Percentiles rank a stretch among this genome's conserved stretches.
Conservation (phyloP, 176 grass and related monocot species). For the Tuctoria greenei region DNA sequence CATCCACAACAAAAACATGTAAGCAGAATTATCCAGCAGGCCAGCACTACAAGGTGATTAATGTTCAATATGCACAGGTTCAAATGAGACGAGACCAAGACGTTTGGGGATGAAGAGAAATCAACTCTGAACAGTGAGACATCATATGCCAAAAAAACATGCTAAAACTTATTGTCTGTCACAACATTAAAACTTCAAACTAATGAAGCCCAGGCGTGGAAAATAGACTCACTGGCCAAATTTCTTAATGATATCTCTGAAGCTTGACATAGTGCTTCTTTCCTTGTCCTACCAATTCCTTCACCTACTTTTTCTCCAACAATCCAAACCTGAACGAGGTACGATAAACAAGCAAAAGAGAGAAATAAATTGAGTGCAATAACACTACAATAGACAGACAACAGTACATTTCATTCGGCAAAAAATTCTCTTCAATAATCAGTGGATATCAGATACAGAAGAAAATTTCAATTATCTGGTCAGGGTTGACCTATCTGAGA, state of each 20-base stretch:
- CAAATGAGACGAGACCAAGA: background rate
- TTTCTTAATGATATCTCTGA: constrained; percentile 79
- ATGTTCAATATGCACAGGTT: constrained; percentile 4
- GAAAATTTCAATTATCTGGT: background rate
- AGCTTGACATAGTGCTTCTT: constrained; percentile 72
- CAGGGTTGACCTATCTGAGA: background rate
- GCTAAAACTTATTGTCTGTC: too few relatives aligned
- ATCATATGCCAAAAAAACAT: background rate
- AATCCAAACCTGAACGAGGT: constrained; percentile 71
- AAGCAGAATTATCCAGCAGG: background rate
- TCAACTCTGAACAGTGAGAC: background rate
- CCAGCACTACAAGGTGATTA: background rate
- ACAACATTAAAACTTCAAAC: constrained; percentile 3
- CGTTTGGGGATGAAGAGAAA: constrained; percentile 14
- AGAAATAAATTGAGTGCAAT: constrained; percentile 8
- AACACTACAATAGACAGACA: background rate
- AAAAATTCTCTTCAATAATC: background rate
- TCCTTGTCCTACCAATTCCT: constrained; percentile 90
- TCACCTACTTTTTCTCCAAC: constrained; percentile 88
- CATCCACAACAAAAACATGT: too few relatives aligned
- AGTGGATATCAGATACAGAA: constrained; percentile 27
- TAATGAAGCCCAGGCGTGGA: constrained; percentile 15
- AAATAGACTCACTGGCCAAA: constrained; percentile 64
- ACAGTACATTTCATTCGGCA: constrained; percentile 21
- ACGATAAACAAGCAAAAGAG: constrained; percentile 4